Percentiles rank a stretch among this genome's conserved stretches.
Evolutionary conservation across 306 rosid species (phyloP).

Genomic region (Vigna angularis): DNA sequence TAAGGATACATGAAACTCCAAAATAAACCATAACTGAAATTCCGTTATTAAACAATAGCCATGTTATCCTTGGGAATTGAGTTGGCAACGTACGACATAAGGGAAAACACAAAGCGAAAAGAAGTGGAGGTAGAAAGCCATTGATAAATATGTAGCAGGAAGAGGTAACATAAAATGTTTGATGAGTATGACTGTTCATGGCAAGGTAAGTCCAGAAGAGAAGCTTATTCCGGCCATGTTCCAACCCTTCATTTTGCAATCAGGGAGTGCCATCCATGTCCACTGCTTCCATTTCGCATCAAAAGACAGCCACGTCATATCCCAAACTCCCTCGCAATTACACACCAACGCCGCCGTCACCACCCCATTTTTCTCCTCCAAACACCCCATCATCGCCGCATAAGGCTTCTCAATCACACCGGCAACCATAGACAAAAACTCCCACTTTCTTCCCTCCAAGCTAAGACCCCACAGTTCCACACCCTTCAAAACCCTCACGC

Average conservation of each 20-base stretch:
- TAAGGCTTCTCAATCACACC: slow-evolving; percentile 51
- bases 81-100: too few species aligned
- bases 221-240: slow-evolving; percentile 73
- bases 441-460: slow-evolving; percentile 53
- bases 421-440: slow-evolving; percentile 47
- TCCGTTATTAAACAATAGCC: too few species aligned
- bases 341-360: slow-evolving; percentile 58
- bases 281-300: slow-evolving; percentile 45
- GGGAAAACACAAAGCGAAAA: too few species aligned
- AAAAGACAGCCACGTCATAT: slow-evolving; percentile 58
- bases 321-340: slow-evolving; percentile 65
- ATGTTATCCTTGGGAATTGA: too few species aligned
- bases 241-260: slow-evolving; percentile 68
- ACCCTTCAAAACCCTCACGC: slow-evolving; percentile 46
- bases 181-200: slow-evolving; percentile 1
- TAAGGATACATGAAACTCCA: too few species aligned
- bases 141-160: too few species aligned
- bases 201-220: slow-evolving; percentile 61
- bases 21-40: too few species aligned
- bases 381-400: slow-evolving; percentile 75
- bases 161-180: too few species aligned
- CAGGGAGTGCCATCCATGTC: slow-evolving; percentile 62
- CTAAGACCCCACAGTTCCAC: slow-evolving; percentile 67
- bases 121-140: too few species aligned
- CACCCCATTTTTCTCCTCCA: slow-evolving; percentile 57